These are phyloP conservation scores for Xylaria grammica DNA, from an alignment of 495 filamentous ascomycete genomes.

Conservation along the genomic window DNA sequence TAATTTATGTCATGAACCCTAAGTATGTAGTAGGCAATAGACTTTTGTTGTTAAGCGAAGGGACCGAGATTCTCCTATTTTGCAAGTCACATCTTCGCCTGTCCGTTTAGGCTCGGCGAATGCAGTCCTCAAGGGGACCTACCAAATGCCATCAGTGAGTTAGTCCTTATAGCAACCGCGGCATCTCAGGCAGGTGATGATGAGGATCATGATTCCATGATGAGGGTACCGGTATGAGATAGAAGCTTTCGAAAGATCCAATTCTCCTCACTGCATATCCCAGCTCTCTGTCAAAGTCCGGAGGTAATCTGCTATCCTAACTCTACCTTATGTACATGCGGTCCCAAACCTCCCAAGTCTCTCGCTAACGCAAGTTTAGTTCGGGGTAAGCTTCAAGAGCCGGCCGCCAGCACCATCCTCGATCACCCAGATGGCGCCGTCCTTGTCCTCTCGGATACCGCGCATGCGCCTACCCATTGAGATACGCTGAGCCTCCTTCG, in stretches of 20 bases:
- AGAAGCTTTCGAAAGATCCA: slow-evolving; percentile 19
- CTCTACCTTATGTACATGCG: slow-evolving; percentile 33
- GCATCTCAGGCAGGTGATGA: slow-evolving; percentile 2
- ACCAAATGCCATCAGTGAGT: slow-evolving; percentile 13
- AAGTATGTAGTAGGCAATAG: too few relatives aligned
- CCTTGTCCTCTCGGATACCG: slow-evolving; percentile 39
- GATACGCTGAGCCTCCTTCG: slow-evolving; percentile 41
- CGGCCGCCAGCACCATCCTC: slow-evolving; percentile 40
- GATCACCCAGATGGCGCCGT: slow-evolving; percentile 43
- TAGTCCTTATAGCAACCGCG: slow-evolving; percentile 13
- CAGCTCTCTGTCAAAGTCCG: slow-evolving; percentile 16
- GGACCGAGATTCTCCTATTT: too few relatives aligned
- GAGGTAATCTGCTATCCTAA: slow-evolving; percentile 21
- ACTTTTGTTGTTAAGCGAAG: too few relatives aligned
- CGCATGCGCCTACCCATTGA: slow-evolving; percentile 43
- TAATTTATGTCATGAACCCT: too few relatives aligned
- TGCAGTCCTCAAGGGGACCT: not conserved
- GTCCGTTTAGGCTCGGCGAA: too few relatives aligned
- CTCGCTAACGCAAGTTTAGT: slow-evolving; percentile 36
- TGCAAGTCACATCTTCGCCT: too few relatives aligned
- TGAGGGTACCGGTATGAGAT: slow-evolving; percentile 19
- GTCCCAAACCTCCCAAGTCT: slow-evolving; percentile 34
- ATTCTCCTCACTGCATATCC: slow-evolving; percentile 13
- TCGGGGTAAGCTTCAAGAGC: slow-evolving; percentile 44
- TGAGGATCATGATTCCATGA: slow-evolving; percentile 8